A percentile compares a stretch with the other conserved stretches of the same genome.
These are phyloP conservation scores for Skeletonema grethae DNA, from an alignment of 108 stramenopile species.

Conservation along the genomic window DNA sequence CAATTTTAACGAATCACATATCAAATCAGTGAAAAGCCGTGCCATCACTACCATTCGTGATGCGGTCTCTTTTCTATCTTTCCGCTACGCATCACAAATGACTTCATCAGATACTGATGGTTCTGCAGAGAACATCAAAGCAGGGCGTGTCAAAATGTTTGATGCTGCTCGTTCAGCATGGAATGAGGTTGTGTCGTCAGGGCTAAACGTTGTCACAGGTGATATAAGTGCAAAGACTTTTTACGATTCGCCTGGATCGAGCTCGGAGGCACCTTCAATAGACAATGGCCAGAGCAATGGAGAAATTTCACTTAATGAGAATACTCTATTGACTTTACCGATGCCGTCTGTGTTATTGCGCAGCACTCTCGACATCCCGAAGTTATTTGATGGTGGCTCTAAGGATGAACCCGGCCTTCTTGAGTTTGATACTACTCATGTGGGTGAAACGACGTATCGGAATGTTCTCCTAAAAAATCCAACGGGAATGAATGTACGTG, in stretches of 20 bases:
- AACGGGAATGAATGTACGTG: conserved; percentile 64
- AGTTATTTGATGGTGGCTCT: conserved; percentile 41
- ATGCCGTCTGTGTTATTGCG: conserved; percentile 56
- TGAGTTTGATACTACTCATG: conserved; percentile 61
- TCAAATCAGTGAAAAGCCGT: conserved; percentile 12
- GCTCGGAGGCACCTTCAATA: not conserved
- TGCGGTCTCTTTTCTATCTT: conserved; percentile 21
- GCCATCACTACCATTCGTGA: conserved; percentile 25
- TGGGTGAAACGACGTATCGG: conserved; percentile 46
- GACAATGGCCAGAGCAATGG: conserved; percentile 2
- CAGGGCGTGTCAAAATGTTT: conserved; percentile 14
- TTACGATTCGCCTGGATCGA: conserved; percentile 6
- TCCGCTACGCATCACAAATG: conserved; percentile 1
- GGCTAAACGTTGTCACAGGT: conserved; percentile 39
- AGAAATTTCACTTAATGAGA: not conserved
- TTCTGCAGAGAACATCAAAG: not conserved
- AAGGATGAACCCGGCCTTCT: conserved; percentile 30
- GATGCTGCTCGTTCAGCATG: conserved; percentile 27
- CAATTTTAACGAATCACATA: conserved; percentile 2
- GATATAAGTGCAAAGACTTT: conserved; percentile 33
- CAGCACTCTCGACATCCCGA: conserved; percentile 56
- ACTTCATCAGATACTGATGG: not conserved
- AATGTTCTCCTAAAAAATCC: conserved; percentile 69
- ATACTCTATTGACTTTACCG: conserved; percentile 30
- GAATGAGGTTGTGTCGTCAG: conserved; percentile 23